Evolutionary conservation across 2,329 filamentous ascomycete species (phyloP).

Genomic region (Neocucurbitaria cava): DNA sequence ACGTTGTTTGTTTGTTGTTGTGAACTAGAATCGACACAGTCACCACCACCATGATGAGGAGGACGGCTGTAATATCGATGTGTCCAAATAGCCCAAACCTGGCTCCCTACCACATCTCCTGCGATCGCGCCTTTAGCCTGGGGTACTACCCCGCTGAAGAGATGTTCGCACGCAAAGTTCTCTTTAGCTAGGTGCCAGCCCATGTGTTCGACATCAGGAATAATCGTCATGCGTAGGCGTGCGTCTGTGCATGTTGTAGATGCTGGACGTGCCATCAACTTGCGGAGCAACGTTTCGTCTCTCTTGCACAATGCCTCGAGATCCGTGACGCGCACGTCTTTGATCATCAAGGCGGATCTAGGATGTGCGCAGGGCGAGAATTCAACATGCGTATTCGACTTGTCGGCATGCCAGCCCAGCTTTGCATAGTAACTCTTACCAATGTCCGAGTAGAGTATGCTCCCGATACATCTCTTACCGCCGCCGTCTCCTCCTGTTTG

Average conservation of each 20-base stretch:
- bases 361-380: slow-evolving; percentile 43
- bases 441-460: slow-evolving; percentile 83
- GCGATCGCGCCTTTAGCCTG: slow-evolving; percentile 72
- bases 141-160: slow-evolving; percentile 59
- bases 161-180: slow-evolving; percentile 70
- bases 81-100: slow-evolving; percentile 74
- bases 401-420: slow-evolving; percentile 75
- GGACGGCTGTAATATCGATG: slow-evolving; percentile 55
- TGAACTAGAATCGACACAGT: no score
- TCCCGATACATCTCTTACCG: slow-evolving; percentile 65
- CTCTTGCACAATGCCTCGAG: slow-evolving; percentile 64
- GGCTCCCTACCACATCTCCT: slow-evolving; percentile 52
- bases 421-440: slow-evolving; percentile 79
- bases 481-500: slow-evolving; percentile 46
- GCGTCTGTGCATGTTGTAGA: no score
- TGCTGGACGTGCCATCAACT: slow-evolving; percentile 50
- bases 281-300: slow-evolving; percentile 68
- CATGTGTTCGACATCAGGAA: slow-evolving; percentile 70
- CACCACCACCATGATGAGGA: slow-evolving; percentile 46
- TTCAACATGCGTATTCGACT: slow-evolving; percentile 72
- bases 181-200: slow-evolving; percentile 79
- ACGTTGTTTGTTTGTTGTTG: slow-evolving; percentile 64
- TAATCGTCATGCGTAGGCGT: slow-evolving; percentile 65
- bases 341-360: slow-evolving; percentile 18
- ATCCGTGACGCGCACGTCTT: slow-evolving; percentile 63